phyloP scores from a whole-genome alignment of 2,329 filamentous ascomycete genomes.

The Pseudogymnoascus sp. region DNA sequence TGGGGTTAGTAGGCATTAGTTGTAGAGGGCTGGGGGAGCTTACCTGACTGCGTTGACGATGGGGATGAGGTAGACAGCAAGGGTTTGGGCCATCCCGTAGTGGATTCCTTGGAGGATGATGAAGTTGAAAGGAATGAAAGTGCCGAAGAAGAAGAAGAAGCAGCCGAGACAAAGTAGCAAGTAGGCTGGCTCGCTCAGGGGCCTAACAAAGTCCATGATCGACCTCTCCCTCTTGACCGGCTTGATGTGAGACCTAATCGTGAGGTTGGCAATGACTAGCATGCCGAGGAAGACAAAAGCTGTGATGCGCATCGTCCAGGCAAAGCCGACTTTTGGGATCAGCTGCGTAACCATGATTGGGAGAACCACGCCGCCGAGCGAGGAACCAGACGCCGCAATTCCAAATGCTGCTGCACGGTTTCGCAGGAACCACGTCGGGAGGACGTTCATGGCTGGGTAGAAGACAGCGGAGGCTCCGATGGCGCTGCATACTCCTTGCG shows the following conservation, averaged over 20 bases:
- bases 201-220: conserved; percentile 30
- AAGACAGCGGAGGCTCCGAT: conserved; percentile 39
- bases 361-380: conserved; percentile 47
- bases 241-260: conserved; percentile 42
- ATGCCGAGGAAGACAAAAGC: conserved; percentile 49
- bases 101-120: conserved; percentile 27
- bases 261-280: conserved; percentile 42
- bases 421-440: conserved; percentile 41
- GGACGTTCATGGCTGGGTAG: conserved; percentile 34
- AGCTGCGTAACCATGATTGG: conserved; percentile 52
- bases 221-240: conserved; percentile 30
- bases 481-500: conserved; percentile 38
- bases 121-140: conserved; percentile 47
- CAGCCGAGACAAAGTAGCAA: conserved; percentile 31
- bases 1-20: conserved; percentile 15
- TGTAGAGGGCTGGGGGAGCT: conserved; percentile 12
- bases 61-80: conserved; percentile 44
- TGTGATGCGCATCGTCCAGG: conserved; percentile 48
- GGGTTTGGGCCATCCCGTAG: conserved; percentile 39
- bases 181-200: conserved; percentile 33
- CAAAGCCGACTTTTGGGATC: conserved; percentile 43
- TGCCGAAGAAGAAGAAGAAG: conserved; percentile 41
- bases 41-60: conserved; percentile 43
- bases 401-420: conserved; percentile 40
- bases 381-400: conserved; percentile 40